Conservation (phyloP, 768 basidiomycete genomes). For the Boletus rubescentipes region DNA sequence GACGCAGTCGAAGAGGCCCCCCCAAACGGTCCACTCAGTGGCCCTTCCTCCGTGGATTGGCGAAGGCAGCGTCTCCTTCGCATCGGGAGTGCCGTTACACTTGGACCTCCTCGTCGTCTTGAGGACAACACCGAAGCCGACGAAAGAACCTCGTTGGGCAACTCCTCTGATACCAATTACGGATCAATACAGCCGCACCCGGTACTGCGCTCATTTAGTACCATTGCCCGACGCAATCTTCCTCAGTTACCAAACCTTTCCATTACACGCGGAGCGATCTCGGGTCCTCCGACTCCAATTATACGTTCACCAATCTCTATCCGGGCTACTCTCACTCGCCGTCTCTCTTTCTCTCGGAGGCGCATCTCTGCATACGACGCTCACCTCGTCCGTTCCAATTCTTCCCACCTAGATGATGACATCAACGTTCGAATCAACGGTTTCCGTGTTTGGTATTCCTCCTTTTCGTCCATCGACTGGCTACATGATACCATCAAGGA, state of each 20-base stretch:
- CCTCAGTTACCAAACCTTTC: constrained; percentile 38
- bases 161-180: constrained; percentile 42
- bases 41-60: constrained; percentile 58
- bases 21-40: constrained; percentile 39
- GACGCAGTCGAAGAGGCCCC: constrained; percentile 9
- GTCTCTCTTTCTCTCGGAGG: constrained; percentile 43
- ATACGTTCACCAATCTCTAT: constrained; percentile 34
- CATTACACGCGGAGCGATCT: constrained; percentile 32
- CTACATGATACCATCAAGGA: constrained; percentile 96
- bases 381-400: constrained; percentile 32
- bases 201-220: constrained; percentile 25
- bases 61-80: constrained; percentile 59
- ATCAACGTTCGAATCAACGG: constrained; percentile 76
- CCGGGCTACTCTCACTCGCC: constrained; percentile 37
- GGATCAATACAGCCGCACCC: constrained; percentile 48
- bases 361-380: constrained; percentile 77
- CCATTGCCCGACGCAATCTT: constrained; percentile 36
- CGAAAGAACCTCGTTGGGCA: constrained; percentile 39
- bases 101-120: not conserved
- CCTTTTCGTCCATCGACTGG: constrained; percentile 93
- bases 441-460: constrained; percentile 82
- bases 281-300: constrained; percentile 37
- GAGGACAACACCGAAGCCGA: constrained; percentile 12
- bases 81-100: constrained; percentile 39
- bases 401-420: constrained; percentile 40